Evolutionary conservation across 345 rosid species (phyloP), one percentile per base, ranked within the genome.

Genomic region (Gossypium longicalyx): DNA sequence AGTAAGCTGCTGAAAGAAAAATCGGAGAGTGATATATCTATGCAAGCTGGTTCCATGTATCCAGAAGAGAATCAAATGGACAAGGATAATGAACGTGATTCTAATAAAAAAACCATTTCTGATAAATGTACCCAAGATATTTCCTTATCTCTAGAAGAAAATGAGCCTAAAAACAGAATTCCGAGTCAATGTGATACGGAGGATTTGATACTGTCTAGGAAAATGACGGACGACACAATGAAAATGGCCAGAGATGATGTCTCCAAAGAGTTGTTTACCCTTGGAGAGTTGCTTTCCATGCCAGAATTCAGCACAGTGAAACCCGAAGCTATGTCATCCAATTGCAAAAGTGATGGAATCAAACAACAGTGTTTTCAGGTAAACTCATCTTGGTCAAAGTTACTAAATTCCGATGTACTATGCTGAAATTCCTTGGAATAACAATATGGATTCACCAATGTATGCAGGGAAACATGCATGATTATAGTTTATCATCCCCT

Each of bases 261-360:
- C 5, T 67, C 74, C 8, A 72, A 75, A 48, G 81, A 70, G 29
- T 47, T 38, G 73, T 43, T 81, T 59, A 84, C 92, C 27, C 84
- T 88, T 63, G 85, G 84, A 79, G 88, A 84, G 73, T 71, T 87
- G 70, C 80, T 87, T 51, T 82, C 84, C 51, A 80, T 81, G 63
- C 72, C 78, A 45, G 73, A 80, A 51, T 71, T 66, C 75, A 74
- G 76, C 59, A 57, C 66, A 61, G 81, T 75, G 23, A 77, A 71
- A 38, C 47, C 81, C n/a, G 16, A 44, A 38, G 17, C 70, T 72
- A 49, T 48, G 71, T 59, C 83, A 54, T 75, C 74, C 7, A 67
- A 59, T 53, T 48, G 70, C 53, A 44, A 19, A 51, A 58, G 25
- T 38, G 60, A 70, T 80, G 80, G 74, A 63, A 69, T 15, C 45